Evolutionary conservation across 257 asterid species (phyloP).

Genomic region (Pogostemon cablin): DNA sequence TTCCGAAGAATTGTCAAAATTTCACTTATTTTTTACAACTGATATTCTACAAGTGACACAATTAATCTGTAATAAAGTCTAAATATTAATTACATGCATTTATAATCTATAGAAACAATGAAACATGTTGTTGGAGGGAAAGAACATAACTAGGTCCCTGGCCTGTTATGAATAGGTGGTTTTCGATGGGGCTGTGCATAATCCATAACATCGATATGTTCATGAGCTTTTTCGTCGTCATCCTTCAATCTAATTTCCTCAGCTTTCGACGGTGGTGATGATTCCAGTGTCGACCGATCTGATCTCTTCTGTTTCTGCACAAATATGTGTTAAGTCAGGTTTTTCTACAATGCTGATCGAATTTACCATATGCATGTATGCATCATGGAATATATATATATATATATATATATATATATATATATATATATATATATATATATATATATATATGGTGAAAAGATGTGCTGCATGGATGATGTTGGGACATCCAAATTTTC

Average conservation of each 20-base stretch:
- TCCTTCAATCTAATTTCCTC: slow-evolving; percentile 48
- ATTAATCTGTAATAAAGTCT: background rate
- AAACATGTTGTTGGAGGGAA: slow-evolving; percentile 18
- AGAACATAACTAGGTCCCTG: slow-evolving; percentile 42
- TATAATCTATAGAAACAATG: background rate
- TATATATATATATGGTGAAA: no score
- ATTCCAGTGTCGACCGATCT: slow-evolving; percentile 39
- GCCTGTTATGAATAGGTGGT: slow-evolving; percentile 77
- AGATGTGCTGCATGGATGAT: no score
- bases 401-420: no score
- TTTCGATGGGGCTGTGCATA: slow-evolving; percentile 86
- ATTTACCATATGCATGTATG: no score
- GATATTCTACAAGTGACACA: slow-evolving; percentile 10
- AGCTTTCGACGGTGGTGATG: slow-evolving; percentile 31
- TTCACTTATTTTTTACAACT: slow-evolving; percentile 4
- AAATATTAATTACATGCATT: background rate
- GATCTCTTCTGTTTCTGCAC: slow-evolving; percentile 38
- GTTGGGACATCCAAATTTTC: no score
- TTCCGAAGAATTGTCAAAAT: slow-evolving; percentile 23
- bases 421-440: no score
- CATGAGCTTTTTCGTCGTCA: slow-evolving; percentile 29
- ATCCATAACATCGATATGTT: slow-evolving; percentile 65
- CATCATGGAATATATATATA: no score
- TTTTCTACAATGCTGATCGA: background rate
- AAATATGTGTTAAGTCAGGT: no score